Percentiles rank a stretch among this genome's conserved stretches.
These are phyloP conservation scores for Asclepias syriaca DNA, from an alignment of 257 asterid genomes.

Conservation along the genomic window DNA sequence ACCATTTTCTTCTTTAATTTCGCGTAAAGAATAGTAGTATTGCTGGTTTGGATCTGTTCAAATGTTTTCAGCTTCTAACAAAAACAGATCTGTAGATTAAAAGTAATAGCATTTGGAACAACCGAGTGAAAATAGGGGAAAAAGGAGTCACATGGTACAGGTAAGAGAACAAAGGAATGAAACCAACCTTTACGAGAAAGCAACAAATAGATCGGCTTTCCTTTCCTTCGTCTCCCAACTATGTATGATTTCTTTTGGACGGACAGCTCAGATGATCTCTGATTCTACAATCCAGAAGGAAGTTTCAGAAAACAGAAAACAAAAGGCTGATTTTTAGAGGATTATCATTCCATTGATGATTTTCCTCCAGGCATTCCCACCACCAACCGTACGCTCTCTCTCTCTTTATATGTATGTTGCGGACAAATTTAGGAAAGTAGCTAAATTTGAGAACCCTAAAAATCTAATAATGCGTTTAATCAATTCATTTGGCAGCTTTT, in stretches of 20 bases:
- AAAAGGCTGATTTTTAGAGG: neutral
- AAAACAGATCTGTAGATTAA: neutral
- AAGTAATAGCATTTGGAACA: too few relatives aligned
- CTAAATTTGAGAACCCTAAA: too few relatives aligned
- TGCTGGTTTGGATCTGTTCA: neutral
- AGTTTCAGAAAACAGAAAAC: neutral
- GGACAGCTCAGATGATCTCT: neutral
- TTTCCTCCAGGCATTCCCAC: too few relatives aligned
- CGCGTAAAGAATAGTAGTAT: neutral
- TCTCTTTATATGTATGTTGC: neutral
- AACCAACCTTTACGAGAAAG: neutral
- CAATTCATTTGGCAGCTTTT: too few relatives aligned
- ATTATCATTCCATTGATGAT: neutral
- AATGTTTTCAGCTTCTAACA: neutral
- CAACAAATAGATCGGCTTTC: neutral
- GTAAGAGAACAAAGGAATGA: neutral
- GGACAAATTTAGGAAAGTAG: neutral
- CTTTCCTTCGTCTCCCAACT: too few relatives aligned
- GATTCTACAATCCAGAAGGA: neutral
- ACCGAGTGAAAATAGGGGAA: neutral
- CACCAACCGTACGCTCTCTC: too few relatives aligned
- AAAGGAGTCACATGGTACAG: slow-evolving; percentile 8
- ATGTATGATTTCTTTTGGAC: neutral
- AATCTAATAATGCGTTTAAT: too few relatives aligned
- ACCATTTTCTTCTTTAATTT: neutral